Evolutionary conservation across 371 early-diverging fungal genomes (phyloP).

Genomic region (Apophysomyces elegans): DNA sequence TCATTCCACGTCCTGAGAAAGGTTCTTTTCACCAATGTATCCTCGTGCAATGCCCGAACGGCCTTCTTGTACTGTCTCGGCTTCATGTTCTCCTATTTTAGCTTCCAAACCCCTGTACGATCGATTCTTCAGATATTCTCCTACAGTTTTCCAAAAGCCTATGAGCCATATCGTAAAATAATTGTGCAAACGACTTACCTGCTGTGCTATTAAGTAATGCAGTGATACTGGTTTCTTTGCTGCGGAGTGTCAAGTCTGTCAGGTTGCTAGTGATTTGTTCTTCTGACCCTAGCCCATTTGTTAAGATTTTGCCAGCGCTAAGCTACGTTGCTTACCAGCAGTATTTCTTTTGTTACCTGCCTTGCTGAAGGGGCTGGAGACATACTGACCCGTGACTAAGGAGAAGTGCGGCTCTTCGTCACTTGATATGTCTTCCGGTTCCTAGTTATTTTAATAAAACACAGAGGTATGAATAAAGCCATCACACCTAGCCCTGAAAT

Average conservation of each 20-base stretch:
- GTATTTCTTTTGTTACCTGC: conserved; percentile 24
- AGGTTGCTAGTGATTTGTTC: conserved; percentile 41
- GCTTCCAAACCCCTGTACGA: conserved; percentile 83
- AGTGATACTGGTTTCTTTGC: conserved; percentile 65
- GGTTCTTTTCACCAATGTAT: conserved; percentile 57
- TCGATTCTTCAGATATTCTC: conserved; percentile 71
- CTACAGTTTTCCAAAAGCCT: conserved; percentile 28
- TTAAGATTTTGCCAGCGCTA: conserved; percentile 20
- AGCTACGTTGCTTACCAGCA: no score
- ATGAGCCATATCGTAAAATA: not conserved
- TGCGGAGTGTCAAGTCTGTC: conserved; percentile 62
- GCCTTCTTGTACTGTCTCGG: conserved; percentile 75
- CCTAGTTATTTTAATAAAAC: conserved; percentile 22
- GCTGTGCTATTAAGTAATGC: conserved; percentile 78
- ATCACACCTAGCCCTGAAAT: not conserved
- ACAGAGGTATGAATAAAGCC: not conserved
- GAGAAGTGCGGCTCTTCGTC: conserved; percentile 88
- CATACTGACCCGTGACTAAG: conserved; percentile 83
- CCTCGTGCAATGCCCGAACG: conserved; percentile 88
- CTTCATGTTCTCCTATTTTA: conserved; percentile 67
- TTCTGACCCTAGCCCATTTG: conserved; percentile 5
- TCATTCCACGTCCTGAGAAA: conserved; percentile 15
- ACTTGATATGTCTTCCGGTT: conserved; percentile 55
- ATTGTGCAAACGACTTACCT: conserved; percentile 40
- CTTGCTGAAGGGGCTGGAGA: conserved; percentile 54